A percentile compares a stretch with the other conserved stretches of the same genome.
These are phyloP conservation scores for Diutina pseudorugosa DNA, from an alignment of 1,139 yeast species.

Conservation along the genomic window DNA sequence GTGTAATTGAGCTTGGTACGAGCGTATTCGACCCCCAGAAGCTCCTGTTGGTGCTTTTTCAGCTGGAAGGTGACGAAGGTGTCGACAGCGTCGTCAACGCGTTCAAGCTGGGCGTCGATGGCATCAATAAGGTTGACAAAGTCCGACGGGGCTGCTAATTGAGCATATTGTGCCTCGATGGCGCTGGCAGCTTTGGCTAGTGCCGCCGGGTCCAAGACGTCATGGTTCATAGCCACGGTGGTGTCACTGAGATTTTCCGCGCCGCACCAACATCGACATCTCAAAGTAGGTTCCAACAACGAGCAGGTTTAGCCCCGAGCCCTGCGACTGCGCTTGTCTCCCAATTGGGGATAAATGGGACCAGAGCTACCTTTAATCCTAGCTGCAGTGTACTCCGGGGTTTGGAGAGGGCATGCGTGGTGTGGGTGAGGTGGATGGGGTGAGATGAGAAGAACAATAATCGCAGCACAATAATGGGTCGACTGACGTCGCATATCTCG, in stretches of 20 bases:
- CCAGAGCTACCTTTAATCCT: no score
- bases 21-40: conserved; percentile 23
- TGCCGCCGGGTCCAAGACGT: background rate
- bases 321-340: no score
- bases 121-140: conserved; percentile 4
- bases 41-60: conserved; percentile 23
- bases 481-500: no score
- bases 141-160: background rate
- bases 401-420: background rate
- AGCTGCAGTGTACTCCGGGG: no score
- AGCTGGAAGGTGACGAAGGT: conserved; percentile 15
- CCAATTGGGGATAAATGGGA: no score
- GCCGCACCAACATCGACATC: background rate
- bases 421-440: no score
- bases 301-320: no score
- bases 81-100: conserved; percentile 5
- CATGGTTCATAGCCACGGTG: background rate
- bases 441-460: no score
- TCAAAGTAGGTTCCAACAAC: no score
- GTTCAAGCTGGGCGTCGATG: conserved; percentile 17
- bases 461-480: no score
- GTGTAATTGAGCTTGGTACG: conserved; percentile 27
- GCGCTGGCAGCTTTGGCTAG: background rate
- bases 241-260: background rate
- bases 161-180: background rate